phyloP scores from a whole-genome alignment of 371 early-diverging fungal genomes.

The Syncephalastrum racemosum region DNA sequence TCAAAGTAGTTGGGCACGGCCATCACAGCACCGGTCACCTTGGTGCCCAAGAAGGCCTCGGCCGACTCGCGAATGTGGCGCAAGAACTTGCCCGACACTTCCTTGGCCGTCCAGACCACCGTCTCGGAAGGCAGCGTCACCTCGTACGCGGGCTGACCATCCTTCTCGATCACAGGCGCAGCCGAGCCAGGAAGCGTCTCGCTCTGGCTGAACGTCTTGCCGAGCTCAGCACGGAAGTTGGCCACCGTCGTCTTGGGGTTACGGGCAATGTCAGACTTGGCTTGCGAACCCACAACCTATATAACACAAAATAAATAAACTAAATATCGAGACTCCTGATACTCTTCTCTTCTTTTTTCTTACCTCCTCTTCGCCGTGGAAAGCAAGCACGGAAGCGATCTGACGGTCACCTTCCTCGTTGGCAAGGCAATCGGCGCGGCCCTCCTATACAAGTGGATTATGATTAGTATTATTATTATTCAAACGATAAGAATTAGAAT shows the following conservation, averaged over 20 bases:
- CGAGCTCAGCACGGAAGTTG: constrained; percentile 85
- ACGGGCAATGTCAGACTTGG: constrained; percentile 86
- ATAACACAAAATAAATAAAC: not conserved
- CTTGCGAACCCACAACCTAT: constrained; percentile 90
- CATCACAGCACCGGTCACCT: constrained; percentile 86
- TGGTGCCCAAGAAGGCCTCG: constrained; percentile 80
- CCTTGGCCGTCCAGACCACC: constrained; percentile 63
- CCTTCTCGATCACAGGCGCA: constrained; percentile 68
- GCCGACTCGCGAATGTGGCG: constrained; percentile 85
- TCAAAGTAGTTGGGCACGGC: constrained; percentile 95
- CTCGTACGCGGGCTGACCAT: constrained; percentile 76
- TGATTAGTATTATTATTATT: constrained; percentile 34
- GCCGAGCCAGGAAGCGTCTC: constrained; percentile 53
- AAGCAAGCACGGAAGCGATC: constrained; percentile 91
- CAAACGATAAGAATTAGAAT: constrained; percentile 36
- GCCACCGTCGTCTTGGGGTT: constrained; percentile 86
- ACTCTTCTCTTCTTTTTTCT: not conserved
- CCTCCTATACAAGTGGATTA: constrained; percentile 70
- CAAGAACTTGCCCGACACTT: constrained; percentile 80
- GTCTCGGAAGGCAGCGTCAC: constrained; percentile 67
- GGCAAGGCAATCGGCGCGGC: constrained; percentile 89
- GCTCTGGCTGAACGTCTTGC: constrained; percentile 59
- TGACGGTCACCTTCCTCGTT: constrained; percentile 97
- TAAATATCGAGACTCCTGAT: not conserved
- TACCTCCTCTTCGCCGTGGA: constrained; percentile 88